Percentiles rank a stretch among this genome's conserved stretches.
phyloP scores from a whole-genome alignment of 2,329 filamentous ascomycete genomes.

The Blumeriella jaapii region DNA sequence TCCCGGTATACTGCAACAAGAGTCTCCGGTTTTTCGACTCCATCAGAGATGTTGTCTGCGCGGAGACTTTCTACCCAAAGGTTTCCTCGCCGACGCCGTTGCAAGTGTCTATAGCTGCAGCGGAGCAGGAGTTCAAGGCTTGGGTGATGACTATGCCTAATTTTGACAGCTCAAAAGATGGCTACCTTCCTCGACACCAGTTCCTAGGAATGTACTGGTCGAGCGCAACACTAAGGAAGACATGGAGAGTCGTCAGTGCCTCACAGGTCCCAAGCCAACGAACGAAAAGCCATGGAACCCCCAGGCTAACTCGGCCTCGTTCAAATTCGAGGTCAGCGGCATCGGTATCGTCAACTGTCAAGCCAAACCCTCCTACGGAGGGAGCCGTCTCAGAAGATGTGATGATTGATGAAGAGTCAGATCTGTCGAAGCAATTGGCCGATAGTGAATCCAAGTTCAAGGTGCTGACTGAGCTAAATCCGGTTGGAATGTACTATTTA shows the following conservation, averaged over 20 bases:
- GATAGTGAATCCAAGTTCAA: conserved; percentile 68
- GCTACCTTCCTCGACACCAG: conserved; percentile 39
- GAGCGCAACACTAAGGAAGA: conserved; percentile 39
- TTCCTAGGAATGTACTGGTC: conserved; percentile 60
- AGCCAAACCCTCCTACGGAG: not conserved
- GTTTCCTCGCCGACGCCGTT: not conserved
- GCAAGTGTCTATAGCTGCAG: conserved; percentile 2
- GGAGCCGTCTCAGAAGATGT: not conserved
- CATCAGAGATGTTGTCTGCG: conserved; percentile 12
- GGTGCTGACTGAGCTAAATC: conserved; percentile 70
- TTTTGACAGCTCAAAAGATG: conserved; percentile 39
- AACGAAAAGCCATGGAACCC: conserved; percentile 12
- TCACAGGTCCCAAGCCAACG: conserved; percentile 27
- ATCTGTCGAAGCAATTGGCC: conserved; percentile 20
- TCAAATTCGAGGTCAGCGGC: conserved; percentile 9
- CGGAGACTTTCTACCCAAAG: conserved; percentile 15
- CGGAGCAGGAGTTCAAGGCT: conserved; percentile 44
- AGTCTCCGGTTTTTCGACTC: conserved; percentile 17
- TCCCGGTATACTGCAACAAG: conserved; percentile 11
- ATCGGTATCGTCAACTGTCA: conserved; percentile 1
- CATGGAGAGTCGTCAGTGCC: conserved; percentile 30
- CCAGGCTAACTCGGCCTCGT: conserved; percentile 6
- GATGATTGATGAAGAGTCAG: conserved; percentile 6
- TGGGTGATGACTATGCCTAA: conserved; percentile 50
- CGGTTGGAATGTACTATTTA: conserved; percentile 70